phyloP scores from a whole-genome alignment of 2,329 filamentous ascomycete genomes.

The Talaromyces atroroseus region DNA sequence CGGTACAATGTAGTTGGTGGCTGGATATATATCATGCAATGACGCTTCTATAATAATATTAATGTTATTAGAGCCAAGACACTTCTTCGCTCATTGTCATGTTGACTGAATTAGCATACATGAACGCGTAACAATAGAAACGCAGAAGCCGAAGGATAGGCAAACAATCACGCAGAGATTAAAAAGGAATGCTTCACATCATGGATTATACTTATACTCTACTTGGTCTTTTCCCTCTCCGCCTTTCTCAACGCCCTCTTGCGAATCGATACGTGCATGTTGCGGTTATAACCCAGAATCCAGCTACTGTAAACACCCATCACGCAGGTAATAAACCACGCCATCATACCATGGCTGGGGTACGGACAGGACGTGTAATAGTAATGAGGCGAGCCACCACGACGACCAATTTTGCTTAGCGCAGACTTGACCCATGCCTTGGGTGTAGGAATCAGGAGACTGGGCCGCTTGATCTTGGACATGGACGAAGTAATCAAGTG shows the following conservation, averaged over 20 bases:
- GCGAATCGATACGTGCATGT: conserved; percentile 78
- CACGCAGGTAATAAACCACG: conserved; percentile 66
- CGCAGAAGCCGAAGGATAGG: neutral
- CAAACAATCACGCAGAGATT: too few species aligned
- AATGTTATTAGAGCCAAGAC: neutral
- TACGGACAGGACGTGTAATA: conserved; percentile 84
- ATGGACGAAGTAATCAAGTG: conserved; percentile 95
- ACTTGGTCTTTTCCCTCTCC: conserved; percentile 58
- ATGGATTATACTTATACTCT: neutral
- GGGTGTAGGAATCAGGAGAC: conserved; percentile 71
- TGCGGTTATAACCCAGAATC: conserved; percentile 57
- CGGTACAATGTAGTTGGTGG: too few species aligned
- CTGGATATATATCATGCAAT: too few species aligned
- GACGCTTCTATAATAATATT: too few species aligned
- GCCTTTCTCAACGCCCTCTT: conserved; percentile 74
- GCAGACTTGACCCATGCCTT: conserved; percentile 74
- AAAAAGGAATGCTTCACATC: neutral
- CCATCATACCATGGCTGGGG: conserved; percentile 86
- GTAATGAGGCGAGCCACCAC: conserved; percentile 70
- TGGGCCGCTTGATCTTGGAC: conserved; percentile 86
- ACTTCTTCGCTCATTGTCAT: neutral
- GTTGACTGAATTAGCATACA: neutral
- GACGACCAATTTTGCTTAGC: conserved; percentile 72
- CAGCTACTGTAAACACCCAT: conserved; percentile 53
- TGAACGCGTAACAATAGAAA: neutral